These are phyloP conservation scores for Fusarium armeniacum DNA, from an alignment of 2,329 filamentous ascomycete genomes.

Conservation along the genomic window DNA sequence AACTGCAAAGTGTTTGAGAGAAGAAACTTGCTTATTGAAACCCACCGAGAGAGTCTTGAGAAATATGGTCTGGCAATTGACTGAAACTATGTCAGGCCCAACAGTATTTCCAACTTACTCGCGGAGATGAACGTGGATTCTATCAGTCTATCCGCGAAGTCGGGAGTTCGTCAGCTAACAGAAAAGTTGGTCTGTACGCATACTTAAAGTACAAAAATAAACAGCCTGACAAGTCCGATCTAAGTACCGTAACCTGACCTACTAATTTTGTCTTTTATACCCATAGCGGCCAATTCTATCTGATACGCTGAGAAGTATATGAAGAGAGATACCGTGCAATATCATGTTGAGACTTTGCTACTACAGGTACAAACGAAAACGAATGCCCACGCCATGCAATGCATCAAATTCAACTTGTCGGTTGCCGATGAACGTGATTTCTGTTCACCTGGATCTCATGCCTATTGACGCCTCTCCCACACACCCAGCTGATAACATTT, in stretches of 20 bases:
- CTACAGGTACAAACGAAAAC: constrained; percentile 28
- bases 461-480: constrained; percentile 31
- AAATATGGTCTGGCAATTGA: background rate
- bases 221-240: too few relatives aligned
- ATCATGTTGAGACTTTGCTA: constrained; percentile 8
- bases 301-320: background rate
- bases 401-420: constrained; percentile 32
- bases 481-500: background rate
- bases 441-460: constrained; percentile 14
- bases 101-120: background rate
- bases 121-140: background rate
- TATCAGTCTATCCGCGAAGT: background rate
- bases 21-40: background rate
- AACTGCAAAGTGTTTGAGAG: background rate
- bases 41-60: background rate
- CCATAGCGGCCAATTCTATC: too few relatives aligned
- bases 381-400: constrained; percentile 43
- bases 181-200: too few relatives aligned
- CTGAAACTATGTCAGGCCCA: background rate
- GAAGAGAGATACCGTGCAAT: constrained; percentile 14
- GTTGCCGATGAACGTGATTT: constrained; percentile 6
- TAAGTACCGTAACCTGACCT: too few relatives aligned
- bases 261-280: too few relatives aligned
- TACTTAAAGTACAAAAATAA: too few relatives aligned
- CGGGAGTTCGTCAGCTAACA: background rate